Base-by-base conservation (phyloP, 176 grass and related monocot genomes). In the Oropetium thomaeum region DNA sequence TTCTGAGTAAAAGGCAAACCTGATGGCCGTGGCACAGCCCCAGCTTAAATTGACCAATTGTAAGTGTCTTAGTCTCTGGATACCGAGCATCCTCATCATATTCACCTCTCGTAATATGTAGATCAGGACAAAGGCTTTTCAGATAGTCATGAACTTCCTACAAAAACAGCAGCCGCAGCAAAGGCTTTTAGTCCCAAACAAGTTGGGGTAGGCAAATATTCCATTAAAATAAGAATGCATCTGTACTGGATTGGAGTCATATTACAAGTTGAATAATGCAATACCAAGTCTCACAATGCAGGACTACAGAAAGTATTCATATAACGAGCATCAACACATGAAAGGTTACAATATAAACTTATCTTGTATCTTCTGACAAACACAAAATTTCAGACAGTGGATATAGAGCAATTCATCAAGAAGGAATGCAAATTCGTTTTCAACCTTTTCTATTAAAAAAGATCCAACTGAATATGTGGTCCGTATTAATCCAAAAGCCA, bases 61-160 rank as follows among this genome's bases (percentile, higher is more conserved):
- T 92, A 69, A 96, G 89, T 65, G 89, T 96, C 74, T 99, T 96
- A 28, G 81, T 96, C 81, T 96, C 96, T 51, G 96, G 96, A 82
- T 99, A 99, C 63, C 77, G 82, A 74, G 89, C 76, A 84, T 99
- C 92, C 77, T 96, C 92, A 67, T 99, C 92, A 85, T 99, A 88
- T 90, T 99, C 92, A 53, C 96, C 92, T 86, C 85, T 81, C 25
- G 96, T 90, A 58, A 92, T 86, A 76, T 99, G 92, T 69, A 96
- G 86, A 85, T 92, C 92, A 73, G 96, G 96, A 57, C 96, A 99
- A 74, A 99, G 92, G 87, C 89, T 90, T 84, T 99, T 99, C 74
- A 99, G 82, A 67, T 99, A 96, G 69, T 99, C 96, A 88, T 99
- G 87, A 58, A 99, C 71, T 86, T 99, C 96, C 92, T 99, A 84